Conservation (phyloP, 768 basidiomycete species). For the Trametes cinnabarina region DNA sequence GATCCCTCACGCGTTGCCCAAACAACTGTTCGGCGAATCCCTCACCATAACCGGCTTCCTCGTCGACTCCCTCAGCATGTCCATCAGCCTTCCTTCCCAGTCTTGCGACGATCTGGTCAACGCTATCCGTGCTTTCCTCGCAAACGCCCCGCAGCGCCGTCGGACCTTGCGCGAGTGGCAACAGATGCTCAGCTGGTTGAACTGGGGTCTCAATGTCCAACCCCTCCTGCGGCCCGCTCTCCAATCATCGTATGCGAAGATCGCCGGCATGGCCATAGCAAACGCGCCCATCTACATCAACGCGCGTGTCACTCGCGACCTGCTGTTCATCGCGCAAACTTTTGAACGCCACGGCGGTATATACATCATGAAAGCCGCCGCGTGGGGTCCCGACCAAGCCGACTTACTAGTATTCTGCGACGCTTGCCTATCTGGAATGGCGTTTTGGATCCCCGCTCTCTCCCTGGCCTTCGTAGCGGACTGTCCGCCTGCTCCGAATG, state of each 20-base stretch:
- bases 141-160: not conserved
- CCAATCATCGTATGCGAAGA: conserved; percentile 32
- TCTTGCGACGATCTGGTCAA: not conserved
- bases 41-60: conserved; percentile 41
- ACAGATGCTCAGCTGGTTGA: conserved; percentile 35
- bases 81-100: conserved; percentile 24
- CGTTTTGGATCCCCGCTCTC: conserved; percentile 1
- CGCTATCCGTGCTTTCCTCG: not conserved
- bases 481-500: not conserved
- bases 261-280: conserved; percentile 21
- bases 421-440: not conserved
- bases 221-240: conserved; percentile 33
- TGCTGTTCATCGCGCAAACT: conserved; percentile 31
- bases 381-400: conserved; percentile 10
- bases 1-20: conserved; percentile 38
- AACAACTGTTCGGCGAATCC: conserved; percentile 37
- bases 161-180: conserved; percentile 30
- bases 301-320: conserved; percentile 25
- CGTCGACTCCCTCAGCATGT: conserved; percentile 36
- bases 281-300: conserved; percentile 31
- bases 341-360: conserved; percentile 20
- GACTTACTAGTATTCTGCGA: conserved; percentile 10
- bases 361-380: too few species aligned
- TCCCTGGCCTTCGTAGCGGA: too few species aligned
- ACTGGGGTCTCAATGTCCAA: conserved; percentile 41